Evolutionary conservation across 1,284 basidiomycete species (phyloP).

Genomic region (Melanopsichium pennsylvanicum): DNA sequence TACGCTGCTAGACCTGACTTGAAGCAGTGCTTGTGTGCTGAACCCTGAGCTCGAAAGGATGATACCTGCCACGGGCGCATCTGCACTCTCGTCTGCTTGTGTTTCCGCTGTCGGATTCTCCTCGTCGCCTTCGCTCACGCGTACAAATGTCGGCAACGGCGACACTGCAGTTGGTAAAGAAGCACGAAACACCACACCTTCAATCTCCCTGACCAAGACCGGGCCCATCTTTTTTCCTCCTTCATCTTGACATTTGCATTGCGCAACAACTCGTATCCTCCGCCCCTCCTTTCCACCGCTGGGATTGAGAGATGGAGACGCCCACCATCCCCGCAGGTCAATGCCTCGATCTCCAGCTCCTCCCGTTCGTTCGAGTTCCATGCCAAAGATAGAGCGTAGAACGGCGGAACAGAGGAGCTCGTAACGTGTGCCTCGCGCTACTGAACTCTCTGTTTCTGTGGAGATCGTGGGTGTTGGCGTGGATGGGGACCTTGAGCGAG

Average conservation of each 20-base stretch:
- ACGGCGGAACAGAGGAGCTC: conserved; percentile 75
- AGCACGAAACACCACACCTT: conserved; percentile 66
- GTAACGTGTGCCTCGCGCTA: conserved; percentile 76
- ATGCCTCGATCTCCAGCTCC: conserved; percentile 84
- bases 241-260: conserved; percentile 78
- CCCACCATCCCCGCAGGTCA: conserved; percentile 92
- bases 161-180: neutral
- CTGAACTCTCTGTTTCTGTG: conserved; percentile 53
- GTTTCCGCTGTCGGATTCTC: too few species aligned
- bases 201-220: conserved; percentile 82
- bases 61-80: conserved; percentile 10
- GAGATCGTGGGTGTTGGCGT: neutral
- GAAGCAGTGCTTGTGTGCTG: conserved; percentile 46
- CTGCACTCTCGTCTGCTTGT: neutral
- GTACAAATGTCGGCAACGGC: too few species aligned
- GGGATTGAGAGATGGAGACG: conserved; percentile 71
- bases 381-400: conserved; percentile 75
- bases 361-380: conserved; percentile 77
- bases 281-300: conserved; percentile 62
- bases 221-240: conserved; percentile 81
- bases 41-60: conserved; percentile 43
- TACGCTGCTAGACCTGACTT: conserved; percentile 39
- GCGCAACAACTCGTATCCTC: conserved; percentile 77
- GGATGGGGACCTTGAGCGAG: neutral
- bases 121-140: too few species aligned